Evolutionary conservation across 1,139 yeast genomes (phyloP).

Genomic region (Nadsonia commutata): DNA sequence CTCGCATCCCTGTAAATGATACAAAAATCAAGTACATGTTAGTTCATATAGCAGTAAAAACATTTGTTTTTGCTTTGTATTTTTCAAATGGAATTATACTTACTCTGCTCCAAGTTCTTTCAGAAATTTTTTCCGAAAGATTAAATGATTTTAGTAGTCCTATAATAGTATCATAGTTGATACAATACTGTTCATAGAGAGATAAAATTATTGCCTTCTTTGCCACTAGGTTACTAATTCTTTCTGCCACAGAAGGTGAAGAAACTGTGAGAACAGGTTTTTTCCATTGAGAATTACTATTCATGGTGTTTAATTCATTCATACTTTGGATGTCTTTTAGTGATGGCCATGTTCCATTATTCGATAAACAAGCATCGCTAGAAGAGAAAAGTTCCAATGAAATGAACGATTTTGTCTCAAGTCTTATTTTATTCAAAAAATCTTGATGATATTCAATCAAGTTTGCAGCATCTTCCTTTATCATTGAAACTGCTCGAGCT

Average conservation of each 20-base stretch:
- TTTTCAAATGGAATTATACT: not conserved
- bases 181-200: constrained; percentile 31
- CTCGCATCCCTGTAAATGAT: constrained; percentile 22
- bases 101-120: constrained; percentile 14
- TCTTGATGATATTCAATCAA: constrained; percentile 16
- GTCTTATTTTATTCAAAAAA: constrained; percentile 13
- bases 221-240: constrained; percentile 21
- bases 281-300: constrained; percentile 7
- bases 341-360: constrained; percentile 1
- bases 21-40: not conserved
- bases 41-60: too few relatives aligned
- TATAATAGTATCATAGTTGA: constrained; percentile 28
- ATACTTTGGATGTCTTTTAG: constrained; percentile 6
- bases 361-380: not conserved
- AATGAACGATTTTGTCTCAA: constrained; percentile 9
- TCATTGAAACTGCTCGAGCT: constrained; percentile 3
- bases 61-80: too few relatives aligned
- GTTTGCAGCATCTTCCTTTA: constrained; percentile 13
- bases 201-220: constrained; percentile 21
- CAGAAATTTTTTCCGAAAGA: constrained; percentile 17
- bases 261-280: constrained; percentile 7
- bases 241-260: constrained; percentile 15
- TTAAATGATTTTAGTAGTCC: constrained; percentile 21
- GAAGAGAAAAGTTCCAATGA: not conserved
- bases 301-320: constrained; percentile 7